Conservation (phyloP, 208 protist species). For the Crithidia brevicula region DNA sequence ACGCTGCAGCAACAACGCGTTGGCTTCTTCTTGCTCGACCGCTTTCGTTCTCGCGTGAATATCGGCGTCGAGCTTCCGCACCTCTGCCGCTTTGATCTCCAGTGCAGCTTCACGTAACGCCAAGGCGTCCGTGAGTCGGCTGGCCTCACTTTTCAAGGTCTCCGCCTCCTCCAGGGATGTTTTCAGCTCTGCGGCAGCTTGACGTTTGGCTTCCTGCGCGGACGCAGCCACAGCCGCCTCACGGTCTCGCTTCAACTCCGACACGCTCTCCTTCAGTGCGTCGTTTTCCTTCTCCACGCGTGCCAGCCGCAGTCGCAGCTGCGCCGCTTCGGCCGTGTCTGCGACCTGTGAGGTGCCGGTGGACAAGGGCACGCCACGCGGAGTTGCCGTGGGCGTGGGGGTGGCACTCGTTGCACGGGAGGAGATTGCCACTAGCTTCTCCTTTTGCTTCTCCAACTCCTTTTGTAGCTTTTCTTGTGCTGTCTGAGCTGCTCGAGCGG, state of each 20-base stretch:
- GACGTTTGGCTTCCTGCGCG: background rate
- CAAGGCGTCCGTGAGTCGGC: background rate
- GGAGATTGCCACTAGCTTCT: constrained; percentile 12
- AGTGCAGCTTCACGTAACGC: background rate
- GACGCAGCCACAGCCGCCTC: background rate
- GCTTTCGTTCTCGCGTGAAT: too few species aligned
- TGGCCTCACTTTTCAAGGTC: background rate
- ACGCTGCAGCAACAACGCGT: background rate
- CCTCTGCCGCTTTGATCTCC: background rate
- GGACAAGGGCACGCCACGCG: background rate
- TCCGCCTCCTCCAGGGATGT: background rate
- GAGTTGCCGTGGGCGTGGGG: constrained; percentile 10
- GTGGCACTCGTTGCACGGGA: constrained; percentile 5
- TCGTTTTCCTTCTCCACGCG: constrained; percentile 12
- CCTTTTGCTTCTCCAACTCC: constrained; percentile 17
- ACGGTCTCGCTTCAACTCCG: constrained; percentile 15
- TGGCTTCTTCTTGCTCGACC: too few species aligned
- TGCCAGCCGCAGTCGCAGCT: constrained; percentile 16
- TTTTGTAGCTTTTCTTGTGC: constrained; percentile 27
- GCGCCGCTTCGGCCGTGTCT: background rate
- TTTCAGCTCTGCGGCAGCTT: background rate
- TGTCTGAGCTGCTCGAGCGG: constrained; percentile 7
- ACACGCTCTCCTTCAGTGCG: constrained; percentile 11
- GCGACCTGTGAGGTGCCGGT: background rate
- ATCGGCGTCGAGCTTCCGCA: constrained; percentile 12